Evolutionary conservation across 208 protist species (phyloP), one percentile per base, ranked within the genome.

Genomic region (Wallacemonas sp.): DNA sequence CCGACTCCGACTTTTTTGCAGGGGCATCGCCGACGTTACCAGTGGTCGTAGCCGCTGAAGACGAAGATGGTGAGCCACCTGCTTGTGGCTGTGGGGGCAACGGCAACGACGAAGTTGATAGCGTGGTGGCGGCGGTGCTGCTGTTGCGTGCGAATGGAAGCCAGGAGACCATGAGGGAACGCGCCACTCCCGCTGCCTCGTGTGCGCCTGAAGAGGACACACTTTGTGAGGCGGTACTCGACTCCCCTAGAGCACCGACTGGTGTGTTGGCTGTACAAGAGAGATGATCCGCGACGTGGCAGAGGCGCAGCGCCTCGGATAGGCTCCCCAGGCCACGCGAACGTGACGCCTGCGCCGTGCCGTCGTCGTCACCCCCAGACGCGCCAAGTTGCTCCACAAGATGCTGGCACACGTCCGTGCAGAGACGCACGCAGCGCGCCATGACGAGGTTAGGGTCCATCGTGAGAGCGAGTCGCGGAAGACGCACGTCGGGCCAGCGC

Each of bases 361-460:
- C 36, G 36, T 14, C 9, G 36, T 6, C 6, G 9, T 41, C 36
- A 6, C 6, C 9, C 36, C 36, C 14, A 14, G 52, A 4, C 52
- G 19, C 14, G 16, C 14, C 23, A 9, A 58, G 19, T 9, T 9
- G 4, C 12, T 38, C 5, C 11, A 21, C 52, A 19, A 58, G 52
- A n/a, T 58, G 52, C 32, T 58, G 52, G 52, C 52, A 58, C 9
- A 58, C 32, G 17, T 14, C 52, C 6, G 30, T 24, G 0, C 30
- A 34, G 52, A 58, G 52, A 34, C 32, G 52, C 26, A 14, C 52
- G 19, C 52, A 33, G 3, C 52, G 52, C n/a, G 52, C 32, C 52
- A 58, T 6, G 12, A 58, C 52, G 2, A 58, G 52, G n/a, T 58
- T 19, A 4, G 52, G n/a, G 19, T 58, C 52, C n/a, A 58, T 30